Base-by-base conservation (phyloP, 345 rosid genomes). In the Erodium maritimum region DNA sequence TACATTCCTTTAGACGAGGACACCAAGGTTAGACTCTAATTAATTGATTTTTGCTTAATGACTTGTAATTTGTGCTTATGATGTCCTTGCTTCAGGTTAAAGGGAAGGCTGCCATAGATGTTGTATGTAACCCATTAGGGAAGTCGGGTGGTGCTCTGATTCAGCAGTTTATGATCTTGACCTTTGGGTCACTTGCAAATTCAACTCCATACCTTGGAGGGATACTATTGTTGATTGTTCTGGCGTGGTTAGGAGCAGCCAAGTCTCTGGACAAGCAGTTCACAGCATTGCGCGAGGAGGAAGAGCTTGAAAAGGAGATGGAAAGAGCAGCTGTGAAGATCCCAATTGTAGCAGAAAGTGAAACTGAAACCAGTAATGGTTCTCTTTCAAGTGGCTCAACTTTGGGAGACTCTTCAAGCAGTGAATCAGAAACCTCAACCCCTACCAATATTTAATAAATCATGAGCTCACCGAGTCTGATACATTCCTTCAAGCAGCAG, bases 171-270 rank as follows among this genome's bases (percentile, higher is more conserved):
- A 91, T 91, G 98, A 91, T 91, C 82, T 77, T 91, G 50, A 86
- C 86, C 37, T 91, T 91, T 6, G 98, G 98, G 16, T 91, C 98
- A 8, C 96, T 88, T 9, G 96, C 98, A 0, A 91, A 72, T 58
- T 91, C 98, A 45, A 91, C 98, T 53, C 98, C 98, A 16, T 88
- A 91, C 79, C 94, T 91, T 46, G 98, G 96, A 61, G 87, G 85
- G 55, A 57, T 87, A 62, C 80, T 91, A 37, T 67, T 91, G 62
- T 82, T 83, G 62, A 91, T 91, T 37, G 98, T 91, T 56, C 62
- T 81, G 21, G 88, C 87, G 17, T 91, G 98, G 98, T 64, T 88
- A 72, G 90, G 67, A 0, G 98, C 96, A 1, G 96, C 98, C 33
- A 85, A 65, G 73, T 91, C 96, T 37, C 65, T 91, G 51, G 95